These are phyloP conservation scores for Coix lacrymajobi DNA, from an alignment of 176 grass and related monocot species.

Conservation along the genomic window DNA sequence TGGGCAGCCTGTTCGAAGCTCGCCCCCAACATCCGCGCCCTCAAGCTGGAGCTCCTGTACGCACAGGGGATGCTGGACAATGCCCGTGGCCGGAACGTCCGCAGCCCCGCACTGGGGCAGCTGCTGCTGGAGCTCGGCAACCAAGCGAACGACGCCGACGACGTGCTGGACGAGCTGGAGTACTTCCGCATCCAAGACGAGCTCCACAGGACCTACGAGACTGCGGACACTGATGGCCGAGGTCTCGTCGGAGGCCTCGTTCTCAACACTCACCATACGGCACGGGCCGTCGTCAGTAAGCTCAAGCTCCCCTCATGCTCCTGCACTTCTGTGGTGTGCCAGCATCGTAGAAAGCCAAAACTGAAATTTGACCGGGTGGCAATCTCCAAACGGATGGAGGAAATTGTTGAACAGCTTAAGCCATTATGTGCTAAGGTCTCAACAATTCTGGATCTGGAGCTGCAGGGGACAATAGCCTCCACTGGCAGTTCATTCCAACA, in stretches of 20 bases:
- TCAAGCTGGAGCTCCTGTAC: background rate
- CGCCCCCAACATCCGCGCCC: background rate
- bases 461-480: background rate
- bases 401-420: background rate
- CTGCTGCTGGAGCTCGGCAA: background rate
- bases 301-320: background rate
- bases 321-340: background rate
- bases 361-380: background rate
- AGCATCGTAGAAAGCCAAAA: background rate
- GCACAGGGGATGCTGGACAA: background rate
- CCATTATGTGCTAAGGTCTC: background rate
- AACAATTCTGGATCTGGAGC: background rate
- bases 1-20: background rate
- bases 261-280: background rate
- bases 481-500: background rate
- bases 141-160: background rate
- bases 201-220: background rate
- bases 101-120: background rate
- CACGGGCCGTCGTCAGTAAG: background rate
- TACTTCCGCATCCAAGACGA: conserved; percentile 12
- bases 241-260: background rate
- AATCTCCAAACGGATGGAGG: background rate
- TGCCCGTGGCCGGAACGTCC: background rate
- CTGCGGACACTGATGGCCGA: background rate
- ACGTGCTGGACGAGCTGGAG: background rate